phyloP scores from a whole-genome alignment of 2,329 filamentous ascomycete species.

The Trichoderma lentiforme region DNA sequence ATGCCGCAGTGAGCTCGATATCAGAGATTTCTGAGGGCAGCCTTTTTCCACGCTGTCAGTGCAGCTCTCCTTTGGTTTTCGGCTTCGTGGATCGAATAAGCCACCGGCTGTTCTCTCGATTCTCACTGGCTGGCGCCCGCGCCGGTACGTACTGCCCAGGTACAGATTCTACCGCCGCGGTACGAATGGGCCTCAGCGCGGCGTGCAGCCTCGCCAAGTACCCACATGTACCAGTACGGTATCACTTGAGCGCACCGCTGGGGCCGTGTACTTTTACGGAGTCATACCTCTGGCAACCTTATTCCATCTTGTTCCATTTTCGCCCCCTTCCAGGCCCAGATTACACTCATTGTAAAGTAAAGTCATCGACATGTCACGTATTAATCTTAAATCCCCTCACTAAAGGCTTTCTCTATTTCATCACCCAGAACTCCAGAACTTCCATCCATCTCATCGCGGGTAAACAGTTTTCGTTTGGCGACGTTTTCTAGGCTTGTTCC shows the following conservation, averaged over 20 bases:
- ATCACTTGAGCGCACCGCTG: background rate
- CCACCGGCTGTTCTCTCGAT: constrained; percentile 22
- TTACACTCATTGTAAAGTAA: background rate
- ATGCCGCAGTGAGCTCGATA: constrained; percentile 22
- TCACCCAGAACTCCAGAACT: background rate
- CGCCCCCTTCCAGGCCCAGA: background rate
- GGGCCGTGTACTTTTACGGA: background rate
- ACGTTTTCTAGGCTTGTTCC: background rate
- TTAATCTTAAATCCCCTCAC: background rate
- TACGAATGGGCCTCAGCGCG: background rate
- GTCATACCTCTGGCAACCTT: background rate
- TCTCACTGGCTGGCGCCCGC: constrained; percentile 10
- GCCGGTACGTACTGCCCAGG: background rate
- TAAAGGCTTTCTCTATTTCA: background rate
- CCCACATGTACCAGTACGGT: background rate
- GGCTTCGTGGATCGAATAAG: constrained; percentile 42
- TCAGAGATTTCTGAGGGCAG: constrained; percentile 23
- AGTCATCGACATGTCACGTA: background rate
- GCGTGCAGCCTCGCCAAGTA: background rate
- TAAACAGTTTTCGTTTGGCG: background rate
- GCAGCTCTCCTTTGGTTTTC: constrained; percentile 36
- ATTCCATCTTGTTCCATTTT: background rate
- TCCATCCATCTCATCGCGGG: background rate
- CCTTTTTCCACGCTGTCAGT: constrained; percentile 20
- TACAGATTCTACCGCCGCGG: background rate